phyloP scores from a whole-genome alignment of 2,329 filamentous ascomycete species.

The Plenodomus tracheiphilus region DNA sequence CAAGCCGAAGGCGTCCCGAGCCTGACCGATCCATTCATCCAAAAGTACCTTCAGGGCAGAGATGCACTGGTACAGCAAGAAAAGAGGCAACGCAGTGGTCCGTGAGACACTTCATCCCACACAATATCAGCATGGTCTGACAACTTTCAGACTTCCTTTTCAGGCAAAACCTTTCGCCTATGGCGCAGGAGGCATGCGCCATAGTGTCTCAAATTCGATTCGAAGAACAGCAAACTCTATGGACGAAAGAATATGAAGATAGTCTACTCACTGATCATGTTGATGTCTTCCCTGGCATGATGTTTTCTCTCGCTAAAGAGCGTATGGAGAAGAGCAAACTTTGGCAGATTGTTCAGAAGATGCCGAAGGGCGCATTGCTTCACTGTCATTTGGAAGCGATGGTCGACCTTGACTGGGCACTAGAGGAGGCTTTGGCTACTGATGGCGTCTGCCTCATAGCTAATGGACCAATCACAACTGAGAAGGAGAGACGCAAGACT shows the following conservation, averaged over 20 bases:
- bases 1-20: conserved; percentile 47
- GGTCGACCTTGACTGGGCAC: conserved; percentile 81
- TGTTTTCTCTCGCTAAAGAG: conserved; percentile 86
- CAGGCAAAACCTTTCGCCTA: conserved; percentile 73
- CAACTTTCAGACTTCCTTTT: conserved; percentile 65
- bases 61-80: conserved; percentile 78
- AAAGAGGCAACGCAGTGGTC: conserved; percentile 79
- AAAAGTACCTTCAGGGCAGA: conserved; percentile 78
- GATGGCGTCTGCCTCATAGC: conserved; percentile 74
- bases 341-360: conserved; percentile 79
- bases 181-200: conserved; percentile 74
- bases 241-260: conserved; percentile 75
- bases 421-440: conserved; percentile 70
- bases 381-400: conserved; percentile 92
- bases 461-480: conserved; percentile 59
- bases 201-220: conserved; percentile 81
- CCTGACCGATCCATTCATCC: conserved; percentile 72
- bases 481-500: conserved; percentile 58
- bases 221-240: conserved; percentile 74
- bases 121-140: conserved; percentile 25
- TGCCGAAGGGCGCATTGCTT: conserved; percentile 87
- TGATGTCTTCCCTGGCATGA: conserved; percentile 83
- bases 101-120: conserved; percentile 28
- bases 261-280: conserved; percentile 65
- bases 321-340: conserved; percentile 82